Percentiles rank a stretch among this genome's conserved stretches.
Evolutionary conservation across 2,329 filamentous ascomycete species (phyloP).

Genomic region (Fusarium luffae): DNA sequence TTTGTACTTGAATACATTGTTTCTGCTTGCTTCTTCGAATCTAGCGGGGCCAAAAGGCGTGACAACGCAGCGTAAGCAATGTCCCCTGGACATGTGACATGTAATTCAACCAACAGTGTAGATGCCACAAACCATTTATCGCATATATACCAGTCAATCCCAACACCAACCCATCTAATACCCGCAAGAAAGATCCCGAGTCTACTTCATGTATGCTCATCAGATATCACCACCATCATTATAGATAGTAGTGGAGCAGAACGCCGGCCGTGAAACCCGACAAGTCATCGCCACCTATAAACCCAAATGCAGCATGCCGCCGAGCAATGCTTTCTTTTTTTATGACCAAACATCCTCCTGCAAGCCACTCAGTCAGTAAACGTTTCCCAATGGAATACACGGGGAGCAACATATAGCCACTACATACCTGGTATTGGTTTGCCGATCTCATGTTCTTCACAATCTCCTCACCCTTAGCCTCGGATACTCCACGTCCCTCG

Average conservation of each 20-base stretch:
- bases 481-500: slow-evolving; percentile 81
- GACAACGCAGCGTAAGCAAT: slow-evolving; percentile 11
- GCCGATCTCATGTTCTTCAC: slow-evolving; percentile 96
- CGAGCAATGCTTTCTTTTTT: slow-evolving; percentile 38
- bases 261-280: slow-evolving; percentile 39
- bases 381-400: background rate
- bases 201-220: slow-evolving; percentile 44
- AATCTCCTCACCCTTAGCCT: slow-evolving; percentile 92
- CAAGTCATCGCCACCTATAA: slow-evolving; percentile 40
- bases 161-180: slow-evolving; percentile 35
- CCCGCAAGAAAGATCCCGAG: slow-evolving; percentile 28
- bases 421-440: slow-evolving; percentile 91
- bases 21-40: slow-evolving; percentile 3
- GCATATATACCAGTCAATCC: slow-evolving; percentile 25
- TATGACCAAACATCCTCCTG: slow-evolving; percentile 80
- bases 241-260: slow-evolving; percentile 32
- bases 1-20: background rate
- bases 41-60: background rate
- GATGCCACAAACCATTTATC: slow-evolving; percentile 31
- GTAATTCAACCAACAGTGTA: slow-evolving; percentile 32
- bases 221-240: slow-evolving; percentile 24
- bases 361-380: slow-evolving; percentile 37
- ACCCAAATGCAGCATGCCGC: slow-evolving; percentile 29
- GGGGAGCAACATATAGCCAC: slow-evolving; percentile 3
- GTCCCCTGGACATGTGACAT: slow-evolving; percentile 9